Evolutionary conservation across 225 moss, liverwort and hornwort genomes (phyloP).

Genomic region (Takakia lepidozioides): DNA sequence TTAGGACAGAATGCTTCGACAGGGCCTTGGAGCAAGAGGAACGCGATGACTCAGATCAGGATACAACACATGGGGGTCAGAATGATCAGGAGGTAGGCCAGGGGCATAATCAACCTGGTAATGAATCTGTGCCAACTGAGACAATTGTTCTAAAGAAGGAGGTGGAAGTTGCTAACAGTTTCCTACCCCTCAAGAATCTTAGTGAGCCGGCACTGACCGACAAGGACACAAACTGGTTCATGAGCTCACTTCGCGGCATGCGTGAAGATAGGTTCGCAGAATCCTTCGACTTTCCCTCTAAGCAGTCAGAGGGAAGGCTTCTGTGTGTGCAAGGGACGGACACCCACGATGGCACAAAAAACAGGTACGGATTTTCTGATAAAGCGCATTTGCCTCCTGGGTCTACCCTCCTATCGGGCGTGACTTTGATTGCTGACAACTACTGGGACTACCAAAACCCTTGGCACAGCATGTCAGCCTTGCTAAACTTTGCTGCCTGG

Average conservation of each 20-base stretch:
- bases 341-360: constrained; percentile 44
- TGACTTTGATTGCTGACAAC: constrained; percentile 69
- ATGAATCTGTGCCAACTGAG: no score
- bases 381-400: constrained; percentile 22
- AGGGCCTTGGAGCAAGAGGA: background rate
- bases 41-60: no score
- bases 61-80: no score
- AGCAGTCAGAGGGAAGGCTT: constrained; percentile 40
- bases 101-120: background rate
- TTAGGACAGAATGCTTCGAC: background rate
- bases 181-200: constrained; percentile 58
- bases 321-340: constrained; percentile 56
- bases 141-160: constrained; percentile 25
- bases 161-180: constrained; percentile 8
- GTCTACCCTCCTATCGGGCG: constrained; percentile 31
- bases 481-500: constrained; percentile 60
- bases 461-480: constrained; percentile 82
- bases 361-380: constrained; percentile 65
- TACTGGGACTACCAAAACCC: constrained; percentile 81
- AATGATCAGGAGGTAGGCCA: background rate
- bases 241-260: constrained; percentile 44
- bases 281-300: constrained; percentile 55
- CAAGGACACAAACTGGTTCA: constrained; percentile 62
- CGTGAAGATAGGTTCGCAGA: constrained; percentile 22
- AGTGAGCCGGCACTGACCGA: constrained; percentile 27